Base-by-base conservation (phyloP, 2,329 filamentous ascomycete species). In the Epichloe aotearoae region DNA sequence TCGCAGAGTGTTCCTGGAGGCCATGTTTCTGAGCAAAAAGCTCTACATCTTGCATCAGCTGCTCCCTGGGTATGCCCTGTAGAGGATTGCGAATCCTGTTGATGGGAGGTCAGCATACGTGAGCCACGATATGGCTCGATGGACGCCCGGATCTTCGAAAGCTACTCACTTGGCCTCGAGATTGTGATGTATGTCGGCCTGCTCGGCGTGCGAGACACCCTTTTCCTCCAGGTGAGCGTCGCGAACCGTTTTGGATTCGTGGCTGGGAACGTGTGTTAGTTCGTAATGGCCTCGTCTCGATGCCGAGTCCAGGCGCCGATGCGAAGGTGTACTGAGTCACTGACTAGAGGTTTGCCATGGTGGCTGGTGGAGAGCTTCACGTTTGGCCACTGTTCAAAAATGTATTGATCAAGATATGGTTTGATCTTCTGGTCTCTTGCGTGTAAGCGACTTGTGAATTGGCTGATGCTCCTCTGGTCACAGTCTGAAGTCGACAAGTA, bases 21-120 rank as follows among this genome's bases (percentile, higher is more conserved):
- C 73, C 73, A 56, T 81, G 73, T 33, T 76, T 67, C 11, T 70
- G 64, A 39, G 80, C 81, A 60, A 83, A 83, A 20, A 64, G 64
- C 37, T 77, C 71, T n/a, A 81, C 81, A 58, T 82, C 73, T 36
- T 64, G 62, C 65, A 81, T 72, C n/a, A 82, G 71, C 50, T 74
- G 65, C 3, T 70, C 67, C 45, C 68, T 70, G 7, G 76, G 69
- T 50, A 82, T 73, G 14, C 71, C 71, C 45, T 68, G 66, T 36
- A 74, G 66, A 23, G 72, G 72, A 52, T 74, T 74, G 54, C 67
- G 67, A 54, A 74, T 72, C 56, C 70, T 73, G 17, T n/a, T n/a
- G 14, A 15, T 20, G 5, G 5, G 15, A 17, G 14, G n/a, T 40
- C 17, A 49, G 39, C n/a, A n/a, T 17, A 3, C 8, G 19, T 41